Evolutionary conservation across 108 stramenopile genomes (phyloP).

Genomic region (Skeletonema grethae): DNA sequence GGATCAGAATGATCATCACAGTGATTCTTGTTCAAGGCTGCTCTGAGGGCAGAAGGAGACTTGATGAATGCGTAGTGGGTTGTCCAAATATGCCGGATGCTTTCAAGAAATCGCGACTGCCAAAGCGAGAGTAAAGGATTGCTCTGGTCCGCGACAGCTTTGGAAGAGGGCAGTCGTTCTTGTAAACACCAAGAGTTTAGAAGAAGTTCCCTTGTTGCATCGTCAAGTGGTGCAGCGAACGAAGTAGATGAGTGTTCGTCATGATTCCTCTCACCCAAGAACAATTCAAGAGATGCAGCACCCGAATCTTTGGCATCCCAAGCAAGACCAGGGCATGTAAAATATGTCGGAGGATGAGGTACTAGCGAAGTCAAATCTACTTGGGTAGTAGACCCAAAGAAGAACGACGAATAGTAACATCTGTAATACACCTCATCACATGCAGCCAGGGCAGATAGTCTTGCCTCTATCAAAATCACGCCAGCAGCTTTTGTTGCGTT

Average conservation of each 20-base stretch:
- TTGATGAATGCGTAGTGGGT: conserved; percentile 28
- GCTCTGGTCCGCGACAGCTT: background rate
- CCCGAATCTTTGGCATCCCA: conserved; percentile 39
- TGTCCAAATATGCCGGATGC: conserved; percentile 34
- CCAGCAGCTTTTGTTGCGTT: conserved; percentile 6
- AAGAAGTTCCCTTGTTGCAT: conserved; percentile 16
- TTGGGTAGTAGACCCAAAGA: background rate
- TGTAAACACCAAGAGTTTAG: conserved; percentile 37
- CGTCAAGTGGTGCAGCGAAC: conserved; percentile 32
- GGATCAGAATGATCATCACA: conserved; percentile 5
- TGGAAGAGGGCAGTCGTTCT: conserved; percentile 1
- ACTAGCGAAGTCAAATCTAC: conserved; percentile 15
- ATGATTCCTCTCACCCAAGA: conserved; percentile 9
- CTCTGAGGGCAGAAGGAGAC: conserved; percentile 4
- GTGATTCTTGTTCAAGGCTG: background rate
- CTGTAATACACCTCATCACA: conserved; percentile 40
- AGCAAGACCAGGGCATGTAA: conserved; percentile 40
- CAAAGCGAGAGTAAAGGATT: conserved; percentile 34
- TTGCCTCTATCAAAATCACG: conserved; percentile 14
- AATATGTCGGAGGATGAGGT: conserved; percentile 47
- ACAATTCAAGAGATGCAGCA: conserved; percentile 10
- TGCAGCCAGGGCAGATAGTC: conserved; percentile 30
- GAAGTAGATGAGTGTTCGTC: conserved; percentile 1
- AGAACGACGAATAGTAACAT: conserved; percentile 33
- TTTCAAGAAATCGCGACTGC: conserved; percentile 45